Evolutionary conservation across 2,329 filamentous ascomycete species (phyloP).

Genomic region (Colletotrichum cereale): DNA sequence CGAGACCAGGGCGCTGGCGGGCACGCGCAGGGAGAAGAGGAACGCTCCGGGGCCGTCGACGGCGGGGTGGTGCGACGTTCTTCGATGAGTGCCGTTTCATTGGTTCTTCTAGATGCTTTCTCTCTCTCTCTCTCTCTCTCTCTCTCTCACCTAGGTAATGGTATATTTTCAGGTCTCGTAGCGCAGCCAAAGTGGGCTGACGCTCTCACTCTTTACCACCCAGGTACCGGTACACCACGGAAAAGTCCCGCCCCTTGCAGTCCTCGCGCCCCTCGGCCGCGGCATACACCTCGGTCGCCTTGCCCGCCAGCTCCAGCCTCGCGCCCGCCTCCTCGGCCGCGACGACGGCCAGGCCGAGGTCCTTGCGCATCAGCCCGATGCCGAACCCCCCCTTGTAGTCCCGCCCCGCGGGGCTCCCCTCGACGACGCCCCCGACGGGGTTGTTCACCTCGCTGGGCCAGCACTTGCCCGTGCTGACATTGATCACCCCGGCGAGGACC

Average conservation of each 20-base stretch:
- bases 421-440: constrained; percentile 87
- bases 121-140: neutral
- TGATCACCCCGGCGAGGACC: constrained; percentile 87
- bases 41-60: constrained; percentile 8
- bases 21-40: neutral
- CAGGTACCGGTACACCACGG: constrained; percentile 82
- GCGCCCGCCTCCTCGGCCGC: constrained; percentile 78
- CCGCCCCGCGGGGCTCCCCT: constrained; percentile 78
- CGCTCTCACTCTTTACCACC: constrained; percentile 61
- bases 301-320: constrained; percentile 72
- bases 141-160: too few species aligned
- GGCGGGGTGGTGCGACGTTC: constrained; percentile 16
- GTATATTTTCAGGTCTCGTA: too few species aligned
- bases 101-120: neutral
- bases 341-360: constrained; percentile 78
- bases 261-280: constrained; percentile 70
- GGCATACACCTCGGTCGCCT: constrained; percentile 76
- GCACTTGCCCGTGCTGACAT: constrained; percentile 92
- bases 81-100: neutral
- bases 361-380: constrained; percentile 84
- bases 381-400: constrained; percentile 86
- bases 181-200: neutral
- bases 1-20: constrained; percentile 1
- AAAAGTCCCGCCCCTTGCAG: constrained; percentile 81
- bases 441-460: constrained; percentile 98